Evolutionary conservation across 768 basidiomycete species (phyloP).

Genomic region (Asterophora lycoperdoides): DNA sequence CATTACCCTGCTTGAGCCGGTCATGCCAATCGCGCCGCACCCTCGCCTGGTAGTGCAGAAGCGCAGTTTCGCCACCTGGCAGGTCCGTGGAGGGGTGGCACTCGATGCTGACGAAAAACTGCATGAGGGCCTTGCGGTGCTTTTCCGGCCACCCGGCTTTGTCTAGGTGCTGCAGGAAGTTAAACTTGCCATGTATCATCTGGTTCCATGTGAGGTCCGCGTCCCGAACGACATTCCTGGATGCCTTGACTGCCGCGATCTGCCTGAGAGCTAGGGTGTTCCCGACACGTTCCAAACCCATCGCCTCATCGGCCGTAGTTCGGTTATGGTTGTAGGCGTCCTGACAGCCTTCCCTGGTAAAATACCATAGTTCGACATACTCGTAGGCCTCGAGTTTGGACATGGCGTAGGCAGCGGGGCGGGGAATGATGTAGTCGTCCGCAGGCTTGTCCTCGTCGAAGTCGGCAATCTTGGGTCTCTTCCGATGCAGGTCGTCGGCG

Average conservation of each 20-base stretch:
- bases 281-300: conserved; percentile 11
- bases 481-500: too few relatives aligned
- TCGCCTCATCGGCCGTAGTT: conserved; percentile 6
- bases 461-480: background rate
- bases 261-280: conserved; percentile 14
- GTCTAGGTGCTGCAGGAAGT: background rate
- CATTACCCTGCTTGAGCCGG: too few relatives aligned
- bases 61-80: conserved; percentile 5
- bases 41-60: conserved; percentile 9
- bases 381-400: conserved; percentile 12
- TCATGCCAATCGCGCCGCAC: conserved; percentile 10
- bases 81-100: background rate
- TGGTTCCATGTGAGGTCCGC: conserved; percentile 17
- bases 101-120: conserved; percentile 5
- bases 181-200: conserved; percentile 10
- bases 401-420: conserved; percentile 10
- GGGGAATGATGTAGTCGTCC: background rate
- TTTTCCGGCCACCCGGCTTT: background rate
- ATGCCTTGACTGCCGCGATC: conserved; percentile 14
- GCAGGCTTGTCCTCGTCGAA: background rate
- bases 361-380: conserved; percentile 13
- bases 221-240: conserved; percentile 9
- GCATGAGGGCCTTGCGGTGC: too few relatives aligned
- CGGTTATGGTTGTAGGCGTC: background rate
- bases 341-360: conserved; percentile 9